Base-by-base conservation (phyloP, 805 yeast species). In the Wickerhamiella siamensis region DNA sequence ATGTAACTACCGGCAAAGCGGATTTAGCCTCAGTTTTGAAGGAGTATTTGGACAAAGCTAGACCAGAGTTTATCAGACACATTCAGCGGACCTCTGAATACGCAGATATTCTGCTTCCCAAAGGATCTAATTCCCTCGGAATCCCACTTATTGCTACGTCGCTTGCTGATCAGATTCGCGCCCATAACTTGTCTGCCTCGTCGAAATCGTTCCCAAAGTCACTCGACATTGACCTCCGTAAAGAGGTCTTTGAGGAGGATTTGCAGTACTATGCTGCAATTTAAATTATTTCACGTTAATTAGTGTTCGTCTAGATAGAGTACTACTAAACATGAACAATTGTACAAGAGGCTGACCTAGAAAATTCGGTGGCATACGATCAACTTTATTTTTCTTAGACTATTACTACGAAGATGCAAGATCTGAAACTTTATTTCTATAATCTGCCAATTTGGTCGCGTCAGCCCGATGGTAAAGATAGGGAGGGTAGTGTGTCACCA, bases 91-190 rank as follows among this genome's bases (percentile, higher is more conserved):
- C 91, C 1, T 79, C 77, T 54, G 77, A 75, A 45, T 67, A 63
- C 45, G 83, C 93, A 1, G 94, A 82, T 57, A 75, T 81, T 5
- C 71, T 83, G 21, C 63, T 82, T 52, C 86, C 88, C 2, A 63
- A 76, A 29, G 88, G 86, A 2, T 72, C 78, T 5, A 83, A 78
- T 43, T 46, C 60, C 2, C 62, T 68, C 27, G 83, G 81, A 8
- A 66, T 79, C 4, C 54, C 62, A 9, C 61, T 83, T 44, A 69
- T 82, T 12, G 71, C 78, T 17, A 83, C 77, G 51, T 88, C 86
- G 0, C 55, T 82, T 3, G 47, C 54, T 16, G 65, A 61, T 35
- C 51, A 49, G 16, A 38, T 60, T 8, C 14, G 20, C 5, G 15
- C 17, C 16, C 29, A 24, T 6, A 31, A n/a, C 16, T 31, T 31